Evolutionary conservation across 495 filamentous ascomycete genomes (phyloP), one percentile per base, ranked within the genome.

Genomic region (Staphylotrichum tortipilum): DNA sequence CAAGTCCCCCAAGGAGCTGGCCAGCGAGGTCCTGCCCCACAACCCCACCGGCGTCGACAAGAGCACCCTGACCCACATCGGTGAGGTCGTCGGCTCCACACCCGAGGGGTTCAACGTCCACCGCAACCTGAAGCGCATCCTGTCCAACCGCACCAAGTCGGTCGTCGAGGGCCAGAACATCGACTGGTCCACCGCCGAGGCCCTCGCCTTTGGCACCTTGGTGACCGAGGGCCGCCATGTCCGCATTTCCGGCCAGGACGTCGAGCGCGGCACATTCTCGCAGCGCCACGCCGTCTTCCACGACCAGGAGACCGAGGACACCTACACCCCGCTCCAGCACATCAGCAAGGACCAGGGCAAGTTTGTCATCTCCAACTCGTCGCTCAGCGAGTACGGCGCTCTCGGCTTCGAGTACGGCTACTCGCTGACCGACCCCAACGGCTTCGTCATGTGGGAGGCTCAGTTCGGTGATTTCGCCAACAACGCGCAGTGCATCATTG

Each of bases 381-480:
- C 91, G 8, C 75, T 98, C 55, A 92, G 86, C 66, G 92, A 98
- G 71, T 98, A 85, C 62, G 92, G 92, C 62, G 84, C 78, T 59
- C 86, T 98, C 56, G 92, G 92, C 50, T 98, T 98, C 65, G 92
- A 98, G 68, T 98, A 98, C 61, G 92, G 92, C 59, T 98, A 98
- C 74, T 97, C 94, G 8, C 71, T 98, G 39, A 94, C 88, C 47
- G 96, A 94, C 37, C 92, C 92, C 33, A 91, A 95, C 66, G 92
- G 91, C 34, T 79, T 98, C 24, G 89, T 97, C 52, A 90, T 98
- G 79, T 98, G 92, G 92, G 92, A 98, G 70, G 92, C 92, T 28
- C 92, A 98, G 72, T 98, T 98, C 67, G 92, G 92, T 74, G 92
- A 98, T 70, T 98, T 98, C 57, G 92, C 90, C 75, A 98, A 98